Evolutionary conservation across 129 eudicot species (phyloP).

Genomic region (Kitagawia praeruptora): DNA sequence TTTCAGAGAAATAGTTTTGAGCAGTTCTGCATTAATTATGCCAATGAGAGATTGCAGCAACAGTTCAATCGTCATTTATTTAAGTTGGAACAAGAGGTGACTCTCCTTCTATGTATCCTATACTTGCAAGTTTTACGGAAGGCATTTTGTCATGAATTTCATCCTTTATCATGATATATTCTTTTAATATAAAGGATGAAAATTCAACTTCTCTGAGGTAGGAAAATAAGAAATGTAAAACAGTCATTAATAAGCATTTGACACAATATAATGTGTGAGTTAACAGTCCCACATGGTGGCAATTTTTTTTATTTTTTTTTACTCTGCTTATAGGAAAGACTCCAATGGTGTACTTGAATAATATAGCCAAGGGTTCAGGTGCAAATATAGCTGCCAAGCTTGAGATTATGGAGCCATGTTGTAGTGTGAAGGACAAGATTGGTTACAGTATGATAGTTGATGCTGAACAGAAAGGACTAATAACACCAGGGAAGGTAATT

Average conservation of each 20-base stretch:
- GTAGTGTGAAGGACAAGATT: slow-evolving; percentile 96
- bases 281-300: too few species aligned
- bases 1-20: slow-evolving; percentile 81
- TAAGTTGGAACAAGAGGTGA: slow-evolving; percentile 94
- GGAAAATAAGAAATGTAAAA: too few species aligned
- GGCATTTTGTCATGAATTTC: not conserved
- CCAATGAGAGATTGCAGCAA: slow-evolving; percentile 93
- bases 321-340: slow-evolving; percentile 96
- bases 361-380: slow-evolving; percentile 59
- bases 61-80: slow-evolving; percentile 91
- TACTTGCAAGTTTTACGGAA: not conserved
- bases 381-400: slow-evolving; percentile 98
- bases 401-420: slow-evolving; percentile 98
- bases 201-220: too few species aligned
- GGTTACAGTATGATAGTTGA: slow-evolving; percentile 90
- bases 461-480: slow-evolving; percentile 84
- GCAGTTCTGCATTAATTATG: slow-evolving; percentile 96
- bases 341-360: slow-evolving; percentile 91
- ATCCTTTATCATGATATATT: not conserved
- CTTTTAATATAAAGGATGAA: too few species aligned
- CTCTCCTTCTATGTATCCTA: not conserved
- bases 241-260: too few species aligned
- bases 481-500: slow-evolving; percentile 90
- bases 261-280: too few species aligned
- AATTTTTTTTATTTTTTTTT: too few species aligned